A percentile compares a stretch with the other conserved stretches of the same genome.
Evolutionary conservation across 805 yeast species (phyloP).

Genomic region (Lachancea quebecensis): DNA sequence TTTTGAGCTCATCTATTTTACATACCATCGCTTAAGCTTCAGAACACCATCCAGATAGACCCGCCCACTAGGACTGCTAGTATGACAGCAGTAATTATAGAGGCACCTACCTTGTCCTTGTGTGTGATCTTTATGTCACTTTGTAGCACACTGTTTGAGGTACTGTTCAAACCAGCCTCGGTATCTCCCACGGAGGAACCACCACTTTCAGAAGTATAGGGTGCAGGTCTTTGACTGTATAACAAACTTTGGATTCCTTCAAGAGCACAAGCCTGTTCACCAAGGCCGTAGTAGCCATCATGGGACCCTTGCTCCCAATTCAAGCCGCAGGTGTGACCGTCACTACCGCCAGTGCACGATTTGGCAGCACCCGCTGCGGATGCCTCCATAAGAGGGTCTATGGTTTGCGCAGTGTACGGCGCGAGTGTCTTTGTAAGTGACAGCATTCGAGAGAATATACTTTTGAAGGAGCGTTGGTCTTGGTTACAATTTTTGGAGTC

Average conservation of each 20-base stretch:
- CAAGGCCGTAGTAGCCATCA: conserved; percentile 66
- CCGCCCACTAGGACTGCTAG: conserved; percentile 56
- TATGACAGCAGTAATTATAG: conserved; percentile 72
- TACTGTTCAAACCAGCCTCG: conserved; percentile 42
- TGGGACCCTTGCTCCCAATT: conserved; percentile 53
- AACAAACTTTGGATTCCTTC: conserved; percentile 52
- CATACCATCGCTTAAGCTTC: too few relatives aligned
- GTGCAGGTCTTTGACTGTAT: conserved; percentile 41
- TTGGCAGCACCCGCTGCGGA: conserved; percentile 64
- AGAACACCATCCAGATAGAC: conserved; percentile 72
- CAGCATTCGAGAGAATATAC: conserved; percentile 59
- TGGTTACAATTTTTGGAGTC: conserved; percentile 48
- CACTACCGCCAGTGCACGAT: conserved; percentile 68
- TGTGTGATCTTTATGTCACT: conserved; percentile 41
- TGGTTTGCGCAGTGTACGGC: conserved; percentile 40
- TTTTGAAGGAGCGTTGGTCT: conserved; percentile 71
- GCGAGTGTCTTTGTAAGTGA: conserved; percentile 51
- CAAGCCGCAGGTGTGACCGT: conserved; percentile 70
- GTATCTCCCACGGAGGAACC: conserved; percentile 53
- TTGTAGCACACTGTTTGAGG: conserved; percentile 33
- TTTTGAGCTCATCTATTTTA: too few relatives aligned
- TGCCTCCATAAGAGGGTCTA: conserved; percentile 36
- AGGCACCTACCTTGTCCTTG: conserved; percentile 85
- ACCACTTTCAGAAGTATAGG: conserved; percentile 46
- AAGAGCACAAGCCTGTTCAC: conserved; percentile 72